Evolutionary conservation across 768 basidiomycete genomes (phyloP).

Genomic region (Boletus speciosus): DNA sequence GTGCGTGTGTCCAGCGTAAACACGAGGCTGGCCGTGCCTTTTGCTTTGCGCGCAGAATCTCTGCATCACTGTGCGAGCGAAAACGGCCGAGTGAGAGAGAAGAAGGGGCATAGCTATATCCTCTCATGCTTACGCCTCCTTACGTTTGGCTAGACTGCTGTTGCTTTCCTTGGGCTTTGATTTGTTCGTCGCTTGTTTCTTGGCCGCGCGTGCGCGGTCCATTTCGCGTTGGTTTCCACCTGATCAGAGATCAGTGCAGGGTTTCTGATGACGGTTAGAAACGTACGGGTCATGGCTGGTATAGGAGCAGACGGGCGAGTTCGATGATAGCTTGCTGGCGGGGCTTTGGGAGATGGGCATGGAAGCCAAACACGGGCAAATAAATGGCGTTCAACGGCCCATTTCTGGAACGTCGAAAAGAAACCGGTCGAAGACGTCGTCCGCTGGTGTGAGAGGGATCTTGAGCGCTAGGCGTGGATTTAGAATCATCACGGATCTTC

Average conservation of each 20-base stretch:
- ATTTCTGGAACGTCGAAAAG: too few relatives aligned
- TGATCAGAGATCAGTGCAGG: constrained; percentile 30
- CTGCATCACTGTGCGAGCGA: constrained; percentile 59
- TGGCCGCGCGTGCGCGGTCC: constrained; percentile 71
- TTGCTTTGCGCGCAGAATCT: constrained; percentile 71
- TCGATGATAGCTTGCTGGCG: constrained; percentile 7
- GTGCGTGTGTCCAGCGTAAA: not conserved
- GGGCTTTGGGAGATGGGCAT: not conserved
- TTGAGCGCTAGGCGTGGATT: constrained; percentile 11
- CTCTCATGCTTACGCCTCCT: constrained; percentile 60
- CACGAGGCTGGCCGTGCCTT: constrained; percentile 47
- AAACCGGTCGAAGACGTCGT: too few relatives aligned
- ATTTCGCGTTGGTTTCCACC: constrained; percentile 82
- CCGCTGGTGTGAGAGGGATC: not conserved
- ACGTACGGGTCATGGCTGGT: constrained; percentile 53
- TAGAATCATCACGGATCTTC: constrained; percentile 11
- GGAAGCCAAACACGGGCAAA: constrained; percentile 27
- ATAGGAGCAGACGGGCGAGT: not conserved
- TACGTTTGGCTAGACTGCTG: constrained; percentile 58
- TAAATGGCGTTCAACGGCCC: not conserved
- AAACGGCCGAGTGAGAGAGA: constrained; percentile 24
- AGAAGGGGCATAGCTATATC: constrained; percentile 13
- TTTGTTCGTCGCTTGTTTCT: constrained; percentile 55
- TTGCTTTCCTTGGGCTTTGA: constrained; percentile 70
- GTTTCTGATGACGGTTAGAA: not conserved